phyloP scores from a whole-genome alignment of 2,329 filamentous ascomycete species.

The Thielaviopsis ethacetica region DNA sequence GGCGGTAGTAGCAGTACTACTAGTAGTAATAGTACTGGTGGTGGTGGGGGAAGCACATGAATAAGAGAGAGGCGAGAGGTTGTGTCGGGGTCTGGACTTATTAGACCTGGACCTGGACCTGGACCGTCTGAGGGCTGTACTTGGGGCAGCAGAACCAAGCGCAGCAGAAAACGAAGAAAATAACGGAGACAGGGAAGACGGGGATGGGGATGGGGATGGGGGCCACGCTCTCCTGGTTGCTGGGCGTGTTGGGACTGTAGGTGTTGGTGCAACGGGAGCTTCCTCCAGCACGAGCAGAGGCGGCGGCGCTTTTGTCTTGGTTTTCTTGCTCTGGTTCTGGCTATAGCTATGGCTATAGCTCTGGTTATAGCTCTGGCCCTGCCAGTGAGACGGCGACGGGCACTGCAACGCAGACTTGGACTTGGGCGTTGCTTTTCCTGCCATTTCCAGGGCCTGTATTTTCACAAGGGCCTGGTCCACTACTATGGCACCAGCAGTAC shows the following conservation, averaged over 20 bases:
- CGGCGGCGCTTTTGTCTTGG: background rate
- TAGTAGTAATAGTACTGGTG: too few relatives aligned
- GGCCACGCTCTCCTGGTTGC: background rate
- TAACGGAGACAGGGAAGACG: background rate
- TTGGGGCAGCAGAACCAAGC: background rate
- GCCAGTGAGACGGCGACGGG: background rate
- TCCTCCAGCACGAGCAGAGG: background rate
- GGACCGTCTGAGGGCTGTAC: too few relatives aligned
- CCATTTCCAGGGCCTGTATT: background rate
- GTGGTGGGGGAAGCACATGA: conserved; percentile 3
- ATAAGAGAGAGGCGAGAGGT: background rate
- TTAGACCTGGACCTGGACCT: too few relatives aligned
- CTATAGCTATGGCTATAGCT: background rate
- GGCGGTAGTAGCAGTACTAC: background rate
- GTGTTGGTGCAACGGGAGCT: background rate
- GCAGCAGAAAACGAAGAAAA: background rate
- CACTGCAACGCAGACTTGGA: background rate
- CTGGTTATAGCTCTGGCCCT: background rate
- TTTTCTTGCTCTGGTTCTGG: background rate
- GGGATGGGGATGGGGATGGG: background rate
- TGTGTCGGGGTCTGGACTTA: background rate
- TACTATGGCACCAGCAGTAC: background rate
- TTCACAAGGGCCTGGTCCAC: background rate
- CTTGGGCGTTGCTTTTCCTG: background rate
- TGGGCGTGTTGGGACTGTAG: background rate